A percentile compares a stretch with the other conserved stretches of the same genome.
phyloP scores from a whole-genome alignment of 129 eudicot genomes.

The Helichrysum umbraculigerum region DNA sequence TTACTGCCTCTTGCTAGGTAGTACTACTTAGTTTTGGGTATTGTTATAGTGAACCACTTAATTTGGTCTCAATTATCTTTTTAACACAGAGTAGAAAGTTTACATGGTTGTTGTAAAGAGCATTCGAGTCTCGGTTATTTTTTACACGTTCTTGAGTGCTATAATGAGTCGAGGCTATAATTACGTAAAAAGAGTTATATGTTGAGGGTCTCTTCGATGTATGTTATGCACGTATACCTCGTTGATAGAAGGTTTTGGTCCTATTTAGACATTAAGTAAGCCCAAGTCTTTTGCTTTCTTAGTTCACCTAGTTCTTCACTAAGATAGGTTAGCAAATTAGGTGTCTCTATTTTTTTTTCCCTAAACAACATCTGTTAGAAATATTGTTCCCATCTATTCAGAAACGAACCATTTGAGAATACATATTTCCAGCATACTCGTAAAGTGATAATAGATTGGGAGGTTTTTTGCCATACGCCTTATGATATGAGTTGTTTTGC shows the following conservation, averaged over 20 bases:
- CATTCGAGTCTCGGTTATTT: background rate
- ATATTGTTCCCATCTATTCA: background rate
- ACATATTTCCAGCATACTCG: background rate
- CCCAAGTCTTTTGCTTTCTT: background rate
- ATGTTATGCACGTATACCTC: background rate
- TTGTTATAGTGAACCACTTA: background rate
- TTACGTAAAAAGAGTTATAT: background rate
- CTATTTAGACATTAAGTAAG: background rate
- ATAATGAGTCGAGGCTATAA: background rate
- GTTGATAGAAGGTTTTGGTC: background rate
- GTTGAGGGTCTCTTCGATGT: background rate
- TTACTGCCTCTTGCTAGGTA: background rate
- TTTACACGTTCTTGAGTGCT: background rate
- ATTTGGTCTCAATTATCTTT: background rate
- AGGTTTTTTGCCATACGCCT: background rate
- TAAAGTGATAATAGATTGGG: background rate
- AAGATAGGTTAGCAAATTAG: background rate
- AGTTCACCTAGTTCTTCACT: background rate
- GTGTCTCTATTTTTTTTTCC: background rate
- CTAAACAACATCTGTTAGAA: background rate
- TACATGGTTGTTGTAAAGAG: background rate
- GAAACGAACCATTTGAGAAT: conserved; percentile 2
- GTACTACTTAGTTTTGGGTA: conserved; percentile 3
- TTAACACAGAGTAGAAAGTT: background rate
- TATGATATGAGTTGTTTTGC: background rate